A percentile compares a stretch with the other conserved stretches of the same genome.
phyloP scores from a whole-genome alignment of 1,139 yeast genomes.

The Diutina ranongensis region DNA sequence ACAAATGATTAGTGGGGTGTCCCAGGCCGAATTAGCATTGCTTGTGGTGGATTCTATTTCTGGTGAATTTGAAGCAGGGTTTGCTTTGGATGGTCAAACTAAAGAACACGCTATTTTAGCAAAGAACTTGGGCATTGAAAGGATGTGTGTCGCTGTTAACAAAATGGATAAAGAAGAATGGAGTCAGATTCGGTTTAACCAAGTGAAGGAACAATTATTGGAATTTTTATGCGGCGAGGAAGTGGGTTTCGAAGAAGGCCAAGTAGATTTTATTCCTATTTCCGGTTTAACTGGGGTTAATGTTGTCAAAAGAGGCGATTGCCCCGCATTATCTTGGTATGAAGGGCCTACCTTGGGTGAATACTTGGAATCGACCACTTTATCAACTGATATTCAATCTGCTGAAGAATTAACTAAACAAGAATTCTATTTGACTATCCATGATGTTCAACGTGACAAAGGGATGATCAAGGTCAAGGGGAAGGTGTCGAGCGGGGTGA shows the following conservation, averaged over 20 bases:
- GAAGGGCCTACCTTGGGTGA: slow-evolving; percentile 54
- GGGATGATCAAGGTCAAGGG: slow-evolving; percentile 49
- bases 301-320: slow-evolving; percentile 37
- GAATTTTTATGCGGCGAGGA: slow-evolving; percentile 44
- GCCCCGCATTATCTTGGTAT: slow-evolving; percentile 43
- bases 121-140: slow-evolving; percentile 68
- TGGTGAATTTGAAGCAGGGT: slow-evolving; percentile 87
- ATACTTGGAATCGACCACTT: slow-evolving; percentile 31
- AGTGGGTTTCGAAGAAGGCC: slow-evolving; percentile 43
- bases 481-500: slow-evolving; percentile 60
- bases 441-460: slow-evolving; percentile 31
- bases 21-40: slow-evolving; percentile 58
- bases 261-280: slow-evolving; percentile 65
- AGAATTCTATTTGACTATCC: slow-evolving; percentile 38
- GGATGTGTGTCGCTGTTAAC: slow-evolving; percentile 69
- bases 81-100: slow-evolving; percentile 81
- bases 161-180: slow-evolving; percentile 76
- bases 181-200: slow-evolving; percentile 52
- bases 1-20: slow-evolving; percentile 42
- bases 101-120: slow-evolving; percentile 87
- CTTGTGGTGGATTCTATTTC: slow-evolving; percentile 68
- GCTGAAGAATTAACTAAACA: slow-evolving; percentile 16
- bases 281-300: slow-evolving; percentile 82
- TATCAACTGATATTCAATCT: background rate
- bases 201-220: slow-evolving; percentile 45